These are phyloP conservation scores for Kernera saxatilis DNA, from an alignment of 345 rosid species.

Conservation along the genomic window DNA sequence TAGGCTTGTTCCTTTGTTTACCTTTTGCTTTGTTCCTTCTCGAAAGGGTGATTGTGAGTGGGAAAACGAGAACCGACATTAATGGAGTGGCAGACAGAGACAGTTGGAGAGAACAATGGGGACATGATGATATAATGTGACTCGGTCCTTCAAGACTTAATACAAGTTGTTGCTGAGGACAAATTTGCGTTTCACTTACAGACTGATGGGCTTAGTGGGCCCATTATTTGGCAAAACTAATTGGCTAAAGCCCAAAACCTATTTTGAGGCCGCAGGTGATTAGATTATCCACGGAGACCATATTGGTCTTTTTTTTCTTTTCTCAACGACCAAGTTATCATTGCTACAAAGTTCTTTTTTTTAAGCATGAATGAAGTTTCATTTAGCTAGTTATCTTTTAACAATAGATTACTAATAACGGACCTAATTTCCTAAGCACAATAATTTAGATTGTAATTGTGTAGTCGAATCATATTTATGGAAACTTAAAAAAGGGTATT, in stretches of 20 bases:
- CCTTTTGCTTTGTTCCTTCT: neutral
- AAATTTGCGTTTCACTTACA: neutral
- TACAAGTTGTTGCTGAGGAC: too few species aligned
- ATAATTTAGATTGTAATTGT: too few species aligned
- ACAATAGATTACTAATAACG: neutral
- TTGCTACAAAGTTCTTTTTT: too few species aligned
- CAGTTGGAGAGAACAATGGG: slow-evolving; percentile 8
- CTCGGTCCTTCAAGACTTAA: neutral
- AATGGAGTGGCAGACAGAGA: slow-evolving; percentile 23
- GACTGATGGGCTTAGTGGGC: neutral
- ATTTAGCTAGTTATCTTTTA: neutral
- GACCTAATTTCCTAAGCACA: too few species aligned
- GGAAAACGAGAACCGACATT: slow-evolving; percentile 17
- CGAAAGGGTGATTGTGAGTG: slow-evolving; percentile 1
- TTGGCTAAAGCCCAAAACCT: neutral
- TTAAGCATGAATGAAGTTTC: neutral
- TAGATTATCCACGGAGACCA: neutral
- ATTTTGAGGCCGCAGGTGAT: neutral
- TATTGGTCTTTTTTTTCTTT: neutral
- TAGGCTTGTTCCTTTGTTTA: neutral
- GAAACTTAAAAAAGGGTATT: too few species aligned
- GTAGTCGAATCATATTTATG: neutral
- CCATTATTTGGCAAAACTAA: neutral
- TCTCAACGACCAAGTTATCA: neutral
- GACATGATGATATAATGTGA: neutral